Conservation (phyloP, 768 basidiomycete species). For the Pleurotus giganteus region DNA sequence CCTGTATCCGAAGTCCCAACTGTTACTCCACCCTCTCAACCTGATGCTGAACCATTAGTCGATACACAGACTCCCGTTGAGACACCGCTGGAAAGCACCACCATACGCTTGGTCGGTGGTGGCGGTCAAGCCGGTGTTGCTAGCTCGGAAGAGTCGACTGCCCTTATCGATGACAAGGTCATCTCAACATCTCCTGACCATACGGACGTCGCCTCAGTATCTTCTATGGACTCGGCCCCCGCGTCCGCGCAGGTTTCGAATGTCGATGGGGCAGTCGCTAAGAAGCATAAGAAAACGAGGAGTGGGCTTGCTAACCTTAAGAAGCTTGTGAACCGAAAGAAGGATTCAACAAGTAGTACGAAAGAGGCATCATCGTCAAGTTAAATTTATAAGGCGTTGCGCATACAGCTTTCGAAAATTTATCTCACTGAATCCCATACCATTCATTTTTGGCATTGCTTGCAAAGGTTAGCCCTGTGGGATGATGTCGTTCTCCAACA, state of each 20-base stretch:
- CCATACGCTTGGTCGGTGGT: conserved; percentile 60
- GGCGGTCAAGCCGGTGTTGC: conserved; percentile 43
- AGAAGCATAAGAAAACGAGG: conserved; percentile 52
- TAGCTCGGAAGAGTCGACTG: conserved; percentile 20
- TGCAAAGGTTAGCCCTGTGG: not conserved
- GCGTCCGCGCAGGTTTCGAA: conserved; percentile 18
- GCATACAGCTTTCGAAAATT: not conserved
- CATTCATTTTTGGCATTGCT: not conserved
- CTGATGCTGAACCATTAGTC: not conserved
- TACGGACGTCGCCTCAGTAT: conserved; percentile 26
- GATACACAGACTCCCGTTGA: not conserved
- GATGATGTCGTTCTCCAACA: not conserved
- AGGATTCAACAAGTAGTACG: conserved; percentile 6
- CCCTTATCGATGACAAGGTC: conserved; percentile 30
- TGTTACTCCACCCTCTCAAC: not conserved
- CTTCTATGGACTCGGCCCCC: conserved; percentile 30
- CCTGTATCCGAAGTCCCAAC: not conserved
- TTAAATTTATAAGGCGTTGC: conserved; percentile 5
- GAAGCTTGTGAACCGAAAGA: conserved; percentile 9
- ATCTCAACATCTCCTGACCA: conserved; percentile 29
- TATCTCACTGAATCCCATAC: not conserved
- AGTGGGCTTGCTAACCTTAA: conserved; percentile 57
- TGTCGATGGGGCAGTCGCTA: conserved; percentile 23
- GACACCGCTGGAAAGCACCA: conserved; percentile 32
- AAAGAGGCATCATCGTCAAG: not conserved